phyloP scores from a whole-genome alignment of 257 asterid species.

The Anisodus acutangulus region DNA sequence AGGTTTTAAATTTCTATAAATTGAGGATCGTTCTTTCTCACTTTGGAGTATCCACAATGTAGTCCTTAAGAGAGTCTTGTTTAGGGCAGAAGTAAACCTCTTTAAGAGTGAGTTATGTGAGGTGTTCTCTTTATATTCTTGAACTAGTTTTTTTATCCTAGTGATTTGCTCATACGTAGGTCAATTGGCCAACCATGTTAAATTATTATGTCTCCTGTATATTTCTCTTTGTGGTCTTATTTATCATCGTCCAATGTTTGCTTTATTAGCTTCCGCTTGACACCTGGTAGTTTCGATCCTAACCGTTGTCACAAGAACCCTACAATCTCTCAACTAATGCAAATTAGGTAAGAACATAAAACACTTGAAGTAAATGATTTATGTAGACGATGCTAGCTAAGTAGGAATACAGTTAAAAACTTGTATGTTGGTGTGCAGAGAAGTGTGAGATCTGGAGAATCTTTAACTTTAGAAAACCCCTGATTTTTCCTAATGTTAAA shows the following conservation, averaged over 20 bases:
- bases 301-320: neutral
- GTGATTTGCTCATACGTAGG: neutral
- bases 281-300: neutral
- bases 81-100: neutral
- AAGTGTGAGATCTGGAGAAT: constrained; percentile 15
- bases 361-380: neutral
- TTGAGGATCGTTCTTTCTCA: neutral
- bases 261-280: neutral
- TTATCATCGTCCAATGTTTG: neutral
- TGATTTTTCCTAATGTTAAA: neutral
- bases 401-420: neutral
- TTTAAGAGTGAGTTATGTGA: neutral
- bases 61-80: neutral
- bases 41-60: neutral
- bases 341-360: neutral
- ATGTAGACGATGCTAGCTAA: neutral
- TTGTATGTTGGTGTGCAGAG: neutral
- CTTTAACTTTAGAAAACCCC: neutral
- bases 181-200: neutral
- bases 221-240: neutral
- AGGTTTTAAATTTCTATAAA: neutral
- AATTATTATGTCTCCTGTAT: neutral
- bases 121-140: neutral
- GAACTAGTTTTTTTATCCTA: neutral
- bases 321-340: neutral